phyloP scores from a whole-genome alignment of 1,284 basidiomycete species.

The Hypsizygus ulmarius region DNA sequence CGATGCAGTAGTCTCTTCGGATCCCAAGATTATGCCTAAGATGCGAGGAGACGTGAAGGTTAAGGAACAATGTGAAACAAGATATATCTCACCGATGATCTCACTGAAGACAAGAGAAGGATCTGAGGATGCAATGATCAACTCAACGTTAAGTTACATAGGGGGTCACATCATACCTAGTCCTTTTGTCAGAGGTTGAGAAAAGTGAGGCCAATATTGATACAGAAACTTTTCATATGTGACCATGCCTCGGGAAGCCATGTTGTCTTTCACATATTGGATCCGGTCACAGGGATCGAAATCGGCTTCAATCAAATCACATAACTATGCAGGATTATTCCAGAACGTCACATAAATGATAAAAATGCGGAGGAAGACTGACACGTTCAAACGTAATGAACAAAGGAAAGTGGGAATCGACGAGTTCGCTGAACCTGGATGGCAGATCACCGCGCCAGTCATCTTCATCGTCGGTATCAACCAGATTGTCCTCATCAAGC shows the following conservation, averaged over 20 bases:
- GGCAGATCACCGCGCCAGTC: slow-evolving; percentile 50
- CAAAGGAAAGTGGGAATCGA: slow-evolving; percentile 65
- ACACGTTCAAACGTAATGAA: slow-evolving; percentile 69
- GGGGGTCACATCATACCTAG: slow-evolving; percentile 41
- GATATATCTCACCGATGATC: slow-evolving; percentile 48
- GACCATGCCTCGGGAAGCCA: slow-evolving; percentile 25
- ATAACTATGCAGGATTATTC: slow-evolving; percentile 35
- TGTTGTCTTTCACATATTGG: slow-evolving; percentile 3
- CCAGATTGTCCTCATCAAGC: slow-evolving; percentile 34
- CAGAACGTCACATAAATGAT: slow-evolving; percentile 15
- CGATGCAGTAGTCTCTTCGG: slow-evolving; percentile 44
- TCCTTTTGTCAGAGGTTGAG: slow-evolving; percentile 51
- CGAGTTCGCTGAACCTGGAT: slow-evolving; percentile 51
- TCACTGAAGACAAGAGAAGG: slow-evolving; percentile 67
- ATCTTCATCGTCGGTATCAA: slow-evolving; percentile 49
- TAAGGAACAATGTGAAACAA: neutral
- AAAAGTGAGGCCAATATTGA: slow-evolving; percentile 64
- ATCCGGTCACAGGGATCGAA: slow-evolving; percentile 17
- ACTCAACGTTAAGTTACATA: neutral
- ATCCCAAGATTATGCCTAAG: slow-evolving; percentile 67
- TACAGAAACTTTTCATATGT: slow-evolving; percentile 51
- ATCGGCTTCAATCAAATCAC: slow-evolving; percentile 41
- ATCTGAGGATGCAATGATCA: slow-evolving; percentile 37
- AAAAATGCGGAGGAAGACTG: slow-evolving; percentile 10
- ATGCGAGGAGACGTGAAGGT: neutral